Base-by-base conservation (phyloP, 129 eudicot genomes). In the Flaveria ramosissima region DNA sequence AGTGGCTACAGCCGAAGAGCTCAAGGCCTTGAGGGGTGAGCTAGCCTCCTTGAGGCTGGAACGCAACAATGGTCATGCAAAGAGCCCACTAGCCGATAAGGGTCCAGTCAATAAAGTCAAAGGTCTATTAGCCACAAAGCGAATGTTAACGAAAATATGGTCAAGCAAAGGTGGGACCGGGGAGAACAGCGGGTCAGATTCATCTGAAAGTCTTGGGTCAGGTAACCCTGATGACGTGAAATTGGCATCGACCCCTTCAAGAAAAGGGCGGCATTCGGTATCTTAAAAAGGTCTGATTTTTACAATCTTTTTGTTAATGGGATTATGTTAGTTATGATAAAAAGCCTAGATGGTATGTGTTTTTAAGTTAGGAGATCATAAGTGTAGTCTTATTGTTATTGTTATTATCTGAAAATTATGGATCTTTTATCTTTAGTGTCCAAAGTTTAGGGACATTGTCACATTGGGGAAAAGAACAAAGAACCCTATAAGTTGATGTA, bases 151-250 rank as follows among this genome's bases (percentile, higher is more conserved):
- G 0, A 91, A 87, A 69, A 83, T 91, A 9, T 93, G 96, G 97
- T 89, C 96, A 6, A 78, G 81, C 65, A 93, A 87, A 76, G 89
- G 85, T 41, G 84, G 82, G 66, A 78, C 43, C 0, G 84, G 84
- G 5, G 98, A 93, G 88, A 85, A 89, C 12, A 93, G 97, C 20
- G 95, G 98, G 63, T 93, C 98, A 13, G 98, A 93, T 81, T 93
- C 98, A 2, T 91, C 98, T 0, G 98, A 88, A 68, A 91, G 93
- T 71, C 92, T 84, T 41, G 92, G 92, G 20, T 88, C 92, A 2
- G 89, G 82, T 11, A 90, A 84, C 73, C 84, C 65, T 3, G 97
- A 93, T 10, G 98, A 93, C 48, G 82, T 64, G 92, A 84, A 87
- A 86, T 70, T 87, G 88, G 82, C 82, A 43, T 78, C 47, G 3